These are phyloP conservation scores for Rhinocladiella similis DNA, from an alignment of 2,329 filamentous ascomycete species.

Conservation along the genomic window DNA sequence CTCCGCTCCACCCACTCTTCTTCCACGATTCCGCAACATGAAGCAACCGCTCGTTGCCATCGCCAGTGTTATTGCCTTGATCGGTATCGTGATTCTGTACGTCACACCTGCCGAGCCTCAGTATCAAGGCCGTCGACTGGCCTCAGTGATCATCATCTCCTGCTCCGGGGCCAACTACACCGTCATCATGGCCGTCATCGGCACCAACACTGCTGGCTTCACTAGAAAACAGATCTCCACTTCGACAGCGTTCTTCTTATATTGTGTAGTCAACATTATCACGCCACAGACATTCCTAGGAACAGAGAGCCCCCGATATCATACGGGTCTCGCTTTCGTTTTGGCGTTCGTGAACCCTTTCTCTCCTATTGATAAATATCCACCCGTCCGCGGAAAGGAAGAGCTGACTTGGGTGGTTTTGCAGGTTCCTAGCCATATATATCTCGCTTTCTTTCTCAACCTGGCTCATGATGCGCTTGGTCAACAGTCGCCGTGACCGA, in stretches of 20 bases:
- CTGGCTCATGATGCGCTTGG: constrained; percentile 1
- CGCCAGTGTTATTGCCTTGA: constrained; percentile 5
- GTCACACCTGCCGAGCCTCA: constrained; percentile 8
- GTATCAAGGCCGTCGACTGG: constrained; percentile 7
- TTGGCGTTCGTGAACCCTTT: constrained; percentile 1
- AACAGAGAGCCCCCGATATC: constrained; percentile 32
- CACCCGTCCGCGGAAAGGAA: no score
- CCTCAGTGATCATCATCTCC: constrained; percentile 9
- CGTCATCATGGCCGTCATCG: constrained; percentile 11
- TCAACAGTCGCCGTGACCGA: constrained; percentile 3
- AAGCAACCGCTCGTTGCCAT: constrained; percentile 8
- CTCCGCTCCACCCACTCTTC: constrained; percentile 2
- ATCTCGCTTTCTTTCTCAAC: constrained; percentile 5
- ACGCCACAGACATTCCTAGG: constrained; percentile 37
- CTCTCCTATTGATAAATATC: background rate
- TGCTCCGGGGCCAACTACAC: constrained; percentile 6
- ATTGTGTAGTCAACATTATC: constrained; percentile 31
- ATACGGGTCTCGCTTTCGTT: constrained; percentile 16
- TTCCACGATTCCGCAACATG: constrained; percentile 4
- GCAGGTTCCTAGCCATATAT: constrained; percentile 4
- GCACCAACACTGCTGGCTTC: constrained; percentile 25
- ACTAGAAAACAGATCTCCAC: constrained; percentile 25
- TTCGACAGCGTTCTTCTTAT: constrained; percentile 23
- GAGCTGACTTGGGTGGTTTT: constrained; percentile 1
- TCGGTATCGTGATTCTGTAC: constrained; percentile 7